Percentiles rank a stretch among this genome's conserved stretches.
These are phyloP conservation scores for Ustulina deusta DNA, from an alignment of 2,329 filamentous ascomycete genomes.

Conservation along the genomic window DNA sequence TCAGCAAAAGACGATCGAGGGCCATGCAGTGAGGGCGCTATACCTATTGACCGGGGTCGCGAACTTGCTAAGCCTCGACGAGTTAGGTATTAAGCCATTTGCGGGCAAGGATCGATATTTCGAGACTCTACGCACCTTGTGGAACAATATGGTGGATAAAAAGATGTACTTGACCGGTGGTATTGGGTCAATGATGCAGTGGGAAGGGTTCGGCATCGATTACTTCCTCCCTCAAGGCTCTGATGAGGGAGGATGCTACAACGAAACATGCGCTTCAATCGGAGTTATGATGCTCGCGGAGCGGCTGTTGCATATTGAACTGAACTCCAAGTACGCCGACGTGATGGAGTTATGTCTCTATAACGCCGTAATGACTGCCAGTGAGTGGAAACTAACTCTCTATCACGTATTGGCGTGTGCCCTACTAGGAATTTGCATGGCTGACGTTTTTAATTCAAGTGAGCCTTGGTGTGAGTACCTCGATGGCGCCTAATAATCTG, in stretches of 20 bases:
- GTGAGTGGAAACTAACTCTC: slow-evolving; percentile 29
- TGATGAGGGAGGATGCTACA: slow-evolving; percentile 72
- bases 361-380: slow-evolving; percentile 68
- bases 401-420: not conserved
- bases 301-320: slow-evolving; percentile 64
- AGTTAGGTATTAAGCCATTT: slow-evolving; percentile 44
- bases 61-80: slow-evolving; percentile 61
- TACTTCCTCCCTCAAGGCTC: slow-evolving; percentile 70
- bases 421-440: not conserved
- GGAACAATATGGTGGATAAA: slow-evolving; percentile 70
- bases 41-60: slow-evolving; percentile 70
- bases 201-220: slow-evolving; percentile 70
- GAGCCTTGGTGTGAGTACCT: slow-evolving; percentile 56
- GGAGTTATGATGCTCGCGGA: slow-evolving; percentile 72
- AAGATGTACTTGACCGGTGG: slow-evolving; percentile 74
- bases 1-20: slow-evolving; percentile 66
- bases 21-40: slow-evolving; percentile 70
- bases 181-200: slow-evolving; percentile 68
- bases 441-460: slow-evolving; percentile 52
- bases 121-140: slow-evolving; percentile 61
- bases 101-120: slow-evolving; percentile 49
- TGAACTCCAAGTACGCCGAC: slow-evolving; percentile 66
- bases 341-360: slow-evolving; percentile 72
- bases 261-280: slow-evolving; percentile 71
- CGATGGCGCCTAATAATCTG: not conserved